These are phyloP conservation scores for Zanthoxylum bungeanum DNA, from an alignment of 345 rosid species.

Conservation along the genomic window DNA sequence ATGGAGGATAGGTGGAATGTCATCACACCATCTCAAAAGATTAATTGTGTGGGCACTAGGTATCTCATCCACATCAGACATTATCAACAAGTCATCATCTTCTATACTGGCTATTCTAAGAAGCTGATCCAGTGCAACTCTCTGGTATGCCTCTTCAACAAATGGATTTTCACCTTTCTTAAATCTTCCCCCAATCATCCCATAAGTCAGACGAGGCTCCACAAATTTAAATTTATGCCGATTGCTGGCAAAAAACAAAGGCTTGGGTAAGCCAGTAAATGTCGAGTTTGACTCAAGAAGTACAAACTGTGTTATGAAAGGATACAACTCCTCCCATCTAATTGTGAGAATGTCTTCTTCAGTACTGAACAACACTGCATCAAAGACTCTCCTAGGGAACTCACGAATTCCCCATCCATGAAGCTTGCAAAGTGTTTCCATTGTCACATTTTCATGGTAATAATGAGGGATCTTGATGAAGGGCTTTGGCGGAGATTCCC, in stretches of 20 bases:
- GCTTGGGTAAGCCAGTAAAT: slow-evolving; percentile 68
- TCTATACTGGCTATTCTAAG: slow-evolving; percentile 81
- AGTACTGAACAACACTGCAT: slow-evolving; percentile 81
- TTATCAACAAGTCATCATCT: slow-evolving; percentile 88
- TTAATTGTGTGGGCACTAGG: slow-evolving; percentile 91
- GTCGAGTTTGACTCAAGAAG: slow-evolving; percentile 93
- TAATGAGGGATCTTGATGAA: slow-evolving; percentile 66
- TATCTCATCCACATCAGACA: slow-evolving; percentile 97
- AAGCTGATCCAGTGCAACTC: slow-evolving; percentile 80
- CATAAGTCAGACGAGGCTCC: slow-evolving; percentile 76
- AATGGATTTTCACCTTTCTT: slow-evolving; percentile 86
- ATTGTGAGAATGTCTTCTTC: slow-evolving; percentile 76
- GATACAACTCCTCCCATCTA: slow-evolving; percentile 88
- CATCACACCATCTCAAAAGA: slow-evolving; percentile 90
- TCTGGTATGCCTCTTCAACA: slow-evolving; percentile 90
- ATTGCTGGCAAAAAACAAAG: slow-evolving; percentile 53
- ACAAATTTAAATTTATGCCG: slow-evolving; percentile 58
- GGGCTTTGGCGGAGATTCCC: slow-evolving; percentile 69
- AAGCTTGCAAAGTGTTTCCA: slow-evolving; percentile 71
- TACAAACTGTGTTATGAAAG: slow-evolving; percentile 77
- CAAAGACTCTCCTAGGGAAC: slow-evolving; percentile 79
- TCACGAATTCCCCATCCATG: slow-evolving; percentile 89
- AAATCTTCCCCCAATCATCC: slow-evolving; percentile 79
- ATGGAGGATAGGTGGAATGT: slow-evolving; percentile 74
- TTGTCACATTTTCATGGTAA: slow-evolving; percentile 65